A percentile compares a stretch with the other conserved stretches of the same genome.
phyloP scores from a whole-genome alignment of 768 basidiomycete species.

The Boletus subcaerulescens region DNA sequence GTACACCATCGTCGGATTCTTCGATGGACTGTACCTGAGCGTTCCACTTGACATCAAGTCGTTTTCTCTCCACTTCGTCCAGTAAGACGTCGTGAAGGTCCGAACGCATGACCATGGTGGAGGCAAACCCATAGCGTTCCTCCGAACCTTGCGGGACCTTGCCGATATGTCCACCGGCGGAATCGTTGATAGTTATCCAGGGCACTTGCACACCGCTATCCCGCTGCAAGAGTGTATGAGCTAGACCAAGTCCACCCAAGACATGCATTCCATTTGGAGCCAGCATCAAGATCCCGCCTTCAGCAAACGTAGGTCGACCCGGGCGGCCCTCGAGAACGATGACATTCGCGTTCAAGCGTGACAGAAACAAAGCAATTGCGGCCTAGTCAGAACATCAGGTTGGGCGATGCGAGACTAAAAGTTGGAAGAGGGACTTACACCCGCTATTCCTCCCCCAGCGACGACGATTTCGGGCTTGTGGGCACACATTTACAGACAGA shows the following conservation, averaged over 20 bases:
- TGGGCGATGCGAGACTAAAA: background rate
- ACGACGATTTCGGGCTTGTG: constrained; percentile 24
- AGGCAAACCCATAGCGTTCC: constrained; percentile 28
- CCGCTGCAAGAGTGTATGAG: constrained; percentile 20
- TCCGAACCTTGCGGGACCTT: constrained; percentile 26
- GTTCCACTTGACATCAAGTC: constrained; percentile 21
- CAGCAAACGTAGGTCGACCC: constrained; percentile 13
- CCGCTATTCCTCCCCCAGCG: constrained; percentile 28
- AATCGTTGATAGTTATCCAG: constrained; percentile 21
- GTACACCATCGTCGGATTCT: constrained; percentile 22
- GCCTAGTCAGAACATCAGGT: constrained; percentile 8
- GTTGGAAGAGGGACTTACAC: constrained; percentile 16
- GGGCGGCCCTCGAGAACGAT: constrained; percentile 24
- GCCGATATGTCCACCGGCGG: constrained; percentile 20
- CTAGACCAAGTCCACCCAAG: constrained; percentile 26
- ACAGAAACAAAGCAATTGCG: constrained; percentile 26
- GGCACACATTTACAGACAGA: constrained; percentile 11
- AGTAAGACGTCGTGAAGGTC: constrained; percentile 33
- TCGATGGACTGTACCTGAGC: constrained; percentile 23
- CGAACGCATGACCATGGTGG: constrained; percentile 26
- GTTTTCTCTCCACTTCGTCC: constrained; percentile 23
- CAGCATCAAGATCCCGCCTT: constrained; percentile 29
- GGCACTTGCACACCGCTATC: constrained; percentile 19
- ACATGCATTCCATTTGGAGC: constrained; percentile 30
- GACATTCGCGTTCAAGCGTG: constrained; percentile 15